Evolutionary conservation across 2,329 filamentous ascomycete species (phyloP).

Genomic region (Emergomyces africanus): DNA sequence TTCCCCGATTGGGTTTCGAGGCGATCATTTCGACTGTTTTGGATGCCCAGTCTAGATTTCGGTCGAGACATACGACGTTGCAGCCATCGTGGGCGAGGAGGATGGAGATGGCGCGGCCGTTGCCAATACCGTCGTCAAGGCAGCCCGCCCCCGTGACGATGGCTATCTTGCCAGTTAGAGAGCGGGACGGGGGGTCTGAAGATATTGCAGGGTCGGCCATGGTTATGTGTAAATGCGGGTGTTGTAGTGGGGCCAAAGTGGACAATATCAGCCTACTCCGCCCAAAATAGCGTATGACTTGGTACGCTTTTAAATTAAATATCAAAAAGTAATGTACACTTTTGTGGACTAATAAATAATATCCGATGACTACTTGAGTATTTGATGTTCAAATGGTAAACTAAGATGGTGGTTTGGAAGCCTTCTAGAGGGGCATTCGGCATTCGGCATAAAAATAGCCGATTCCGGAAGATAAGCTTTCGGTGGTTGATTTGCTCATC

Average conservation of each 20-base stretch:
- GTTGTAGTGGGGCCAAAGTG: not conserved
- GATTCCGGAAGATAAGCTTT: not conserved
- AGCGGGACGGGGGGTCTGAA: constrained; percentile 14
- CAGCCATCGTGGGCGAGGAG: constrained; percentile 48
- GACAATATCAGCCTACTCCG: not conserved
- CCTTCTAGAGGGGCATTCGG: not conserved
- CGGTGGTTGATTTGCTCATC: too few relatives aligned
- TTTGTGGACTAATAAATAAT: not conserved
- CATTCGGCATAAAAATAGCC: not conserved
- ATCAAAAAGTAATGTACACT: too few relatives aligned
- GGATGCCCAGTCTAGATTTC: constrained; percentile 37
- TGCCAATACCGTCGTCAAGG: constrained; percentile 45
- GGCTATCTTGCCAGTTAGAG: constrained; percentile 14
- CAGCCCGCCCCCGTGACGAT: constrained; percentile 50
- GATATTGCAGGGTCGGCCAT: constrained; percentile 4
- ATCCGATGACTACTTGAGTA: not conserved
- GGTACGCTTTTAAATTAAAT: too few relatives aligned
- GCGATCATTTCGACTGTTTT: constrained; percentile 43
- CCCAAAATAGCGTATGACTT: not conserved
- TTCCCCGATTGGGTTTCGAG: constrained; percentile 24
- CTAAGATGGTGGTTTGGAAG: too few relatives aligned
- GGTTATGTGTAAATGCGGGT: not conserved
- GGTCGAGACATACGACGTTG: constrained; percentile 47
- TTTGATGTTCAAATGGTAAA: not conserved
- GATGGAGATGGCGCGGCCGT: constrained; percentile 46